phyloP scores from a whole-genome alignment of 2,329 filamentous ascomycete species.

The Canariomyces notabilis region DNA sequence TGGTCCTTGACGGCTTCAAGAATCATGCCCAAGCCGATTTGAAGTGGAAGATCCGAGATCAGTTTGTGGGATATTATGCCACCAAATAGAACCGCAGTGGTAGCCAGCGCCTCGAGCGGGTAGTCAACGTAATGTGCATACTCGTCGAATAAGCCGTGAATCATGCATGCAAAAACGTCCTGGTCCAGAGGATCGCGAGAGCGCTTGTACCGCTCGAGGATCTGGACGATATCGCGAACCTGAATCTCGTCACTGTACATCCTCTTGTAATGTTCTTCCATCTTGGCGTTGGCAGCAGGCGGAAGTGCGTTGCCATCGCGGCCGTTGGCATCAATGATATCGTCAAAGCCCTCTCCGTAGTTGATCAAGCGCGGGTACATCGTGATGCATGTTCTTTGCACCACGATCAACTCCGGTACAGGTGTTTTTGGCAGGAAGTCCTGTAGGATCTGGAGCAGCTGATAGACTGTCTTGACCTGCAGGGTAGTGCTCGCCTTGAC shows the following conservation, averaged over 20 bases:
- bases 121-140: conserved; percentile 95
- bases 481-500: conserved; percentile 65
- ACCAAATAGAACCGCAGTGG: conserved; percentile 92
- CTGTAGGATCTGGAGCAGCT: conserved; percentile 73
- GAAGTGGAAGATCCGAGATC: conserved; percentile 81
- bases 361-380: conserved; percentile 94
- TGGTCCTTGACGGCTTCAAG: conserved; percentile 91
- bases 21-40: conserved; percentile 95
- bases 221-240: conserved; percentile 77
- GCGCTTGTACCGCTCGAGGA: conserved; percentile 80
- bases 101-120: conserved; percentile 90
- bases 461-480: conserved; percentile 78
- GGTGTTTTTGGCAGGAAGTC: conserved; percentile 58
- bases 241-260: conserved; percentile 94
- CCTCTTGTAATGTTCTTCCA: conserved; percentile 96
- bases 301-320: conserved; percentile 77
- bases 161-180: conserved; percentile 97
- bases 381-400: conserved; percentile 85
- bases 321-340: conserved; percentile 83
- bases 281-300: conserved; percentile 73
- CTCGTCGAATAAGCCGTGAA: conserved; percentile 94
- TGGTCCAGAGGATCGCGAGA: conserved; percentile 81
- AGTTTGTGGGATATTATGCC: conserved; percentile 93
- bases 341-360: conserved; percentile 87
- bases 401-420: conserved; percentile 65